Conservation (phyloP, 2,329 filamentous ascomycete genomes). For the Ceratocystis destructans region DNA sequence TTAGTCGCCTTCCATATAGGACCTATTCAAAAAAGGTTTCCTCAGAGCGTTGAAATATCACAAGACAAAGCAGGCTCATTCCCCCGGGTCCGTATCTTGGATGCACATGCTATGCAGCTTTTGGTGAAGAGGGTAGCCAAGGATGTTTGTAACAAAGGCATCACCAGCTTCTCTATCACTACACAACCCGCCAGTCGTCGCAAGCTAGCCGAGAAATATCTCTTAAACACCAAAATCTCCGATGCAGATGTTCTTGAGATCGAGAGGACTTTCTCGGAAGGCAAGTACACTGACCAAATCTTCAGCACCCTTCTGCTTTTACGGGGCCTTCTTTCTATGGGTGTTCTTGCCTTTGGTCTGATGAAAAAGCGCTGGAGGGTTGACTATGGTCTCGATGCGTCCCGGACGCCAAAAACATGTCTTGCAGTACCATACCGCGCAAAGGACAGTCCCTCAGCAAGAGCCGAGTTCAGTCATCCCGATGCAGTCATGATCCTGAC, state of each 20-base stretch:
- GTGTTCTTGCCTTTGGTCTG: slow-evolving; percentile 41
- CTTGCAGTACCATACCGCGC: slow-evolving; percentile 47
- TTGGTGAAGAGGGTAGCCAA: slow-evolving; percentile 25
- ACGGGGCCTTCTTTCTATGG: slow-evolving; percentile 41
- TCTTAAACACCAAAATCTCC: slow-evolving; percentile 28
- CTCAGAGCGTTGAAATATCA: slow-evolving; percentile 32
- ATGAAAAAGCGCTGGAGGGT: slow-evolving; percentile 49
- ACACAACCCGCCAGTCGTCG: slow-evolving; percentile 25
- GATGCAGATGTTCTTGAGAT: slow-evolving; percentile 27
- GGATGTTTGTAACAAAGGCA: slow-evolving; percentile 32
- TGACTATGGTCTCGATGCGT: slow-evolving; percentile 43
- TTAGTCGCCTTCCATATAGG: slow-evolving; percentile 28
- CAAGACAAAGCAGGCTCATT: slow-evolving; percentile 28
- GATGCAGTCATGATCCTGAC: slow-evolving; percentile 45
- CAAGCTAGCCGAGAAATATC: slow-evolving; percentile 31
- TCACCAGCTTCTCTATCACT: slow-evolving; percentile 31
- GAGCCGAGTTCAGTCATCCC: slow-evolving; percentile 49
- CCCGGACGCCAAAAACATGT: slow-evolving; percentile 29
- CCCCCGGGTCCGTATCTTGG: slow-evolving; percentile 37
- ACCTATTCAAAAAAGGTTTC: slow-evolving; percentile 24
- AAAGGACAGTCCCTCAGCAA: slow-evolving; percentile 41
- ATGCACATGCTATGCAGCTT: slow-evolving; percentile 22
- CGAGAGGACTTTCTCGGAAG: slow-evolving; percentile 27
- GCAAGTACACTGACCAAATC: slow-evolving; percentile 22
- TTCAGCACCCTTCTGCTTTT: slow-evolving; percentile 33